These are phyloP conservation scores for Fusarium virguliforme DNA, from an alignment of 2,329 filamentous ascomycete species.

Conservation along the genomic window DNA sequence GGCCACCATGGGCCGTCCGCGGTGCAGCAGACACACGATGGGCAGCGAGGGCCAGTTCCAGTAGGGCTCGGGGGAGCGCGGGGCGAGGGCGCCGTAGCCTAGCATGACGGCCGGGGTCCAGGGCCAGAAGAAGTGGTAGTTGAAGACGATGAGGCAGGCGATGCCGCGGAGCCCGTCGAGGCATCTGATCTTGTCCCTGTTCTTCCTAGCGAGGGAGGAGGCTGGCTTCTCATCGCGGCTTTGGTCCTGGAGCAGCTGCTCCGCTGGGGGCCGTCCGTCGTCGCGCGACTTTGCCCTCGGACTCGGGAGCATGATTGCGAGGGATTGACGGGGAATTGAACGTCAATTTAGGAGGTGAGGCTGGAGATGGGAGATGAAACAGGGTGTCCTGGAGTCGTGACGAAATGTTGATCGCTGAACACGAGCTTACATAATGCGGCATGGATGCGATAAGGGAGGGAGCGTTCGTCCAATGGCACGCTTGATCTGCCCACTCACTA, in stretches of 20 bases:
- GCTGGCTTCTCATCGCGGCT: slow-evolving; percentile 21
- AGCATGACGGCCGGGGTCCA: slow-evolving; percentile 60
- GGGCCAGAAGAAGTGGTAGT: slow-evolving; percentile 61
- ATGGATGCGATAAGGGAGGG: slow-evolving; percentile 4
- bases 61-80: slow-evolving; percentile 56
- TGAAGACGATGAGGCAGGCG: slow-evolving; percentile 61
- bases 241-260: background rate
- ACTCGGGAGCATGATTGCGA: background rate
- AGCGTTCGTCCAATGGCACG: background rate
- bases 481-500: no score
- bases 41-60: slow-evolving; percentile 55
- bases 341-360: background rate
- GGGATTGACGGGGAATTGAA: background rate
- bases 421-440: slow-evolving; percentile 3
- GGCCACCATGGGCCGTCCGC: slow-evolving; percentile 61
- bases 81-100: slow-evolving; percentile 58
- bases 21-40: slow-evolving; percentile 60
- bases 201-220: slow-evolving; percentile 29
- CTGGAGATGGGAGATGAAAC: slow-evolving; percentile 1
- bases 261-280: background rate
- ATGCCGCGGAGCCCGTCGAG: slow-evolving; percentile 62
- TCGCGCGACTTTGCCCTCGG: slow-evolving; percentile 5
- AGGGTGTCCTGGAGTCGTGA: slow-evolving; percentile 6
- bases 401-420: background rate
- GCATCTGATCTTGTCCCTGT: slow-evolving; percentile 57